These are phyloP conservation scores for Beauveria australis DNA, from an alignment of 2,329 filamentous ascomycete genomes.

Conservation along the genomic window DNA sequence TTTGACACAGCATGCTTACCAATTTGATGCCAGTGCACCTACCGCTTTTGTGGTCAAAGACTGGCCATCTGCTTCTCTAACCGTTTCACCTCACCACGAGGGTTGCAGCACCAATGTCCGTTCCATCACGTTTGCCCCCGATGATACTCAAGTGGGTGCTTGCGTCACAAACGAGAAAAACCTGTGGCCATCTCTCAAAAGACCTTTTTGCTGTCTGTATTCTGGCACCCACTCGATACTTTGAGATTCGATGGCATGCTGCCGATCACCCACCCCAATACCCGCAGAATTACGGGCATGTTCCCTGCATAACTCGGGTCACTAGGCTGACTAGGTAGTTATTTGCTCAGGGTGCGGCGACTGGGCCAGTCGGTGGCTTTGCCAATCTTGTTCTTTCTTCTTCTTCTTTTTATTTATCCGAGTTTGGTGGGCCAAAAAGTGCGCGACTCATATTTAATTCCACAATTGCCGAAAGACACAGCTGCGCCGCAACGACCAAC, in stretches of 20 bases:
- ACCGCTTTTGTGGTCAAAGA: not conserved
- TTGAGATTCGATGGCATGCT: slow-evolving; percentile 6
- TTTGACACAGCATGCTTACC: not conserved
- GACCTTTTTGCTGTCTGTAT: not conserved
- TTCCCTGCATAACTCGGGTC: not conserved
- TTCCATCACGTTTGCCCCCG: not conserved
- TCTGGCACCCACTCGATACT: not conserved
- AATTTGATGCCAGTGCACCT: not conserved
- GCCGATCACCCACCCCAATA: slow-evolving; percentile 1
- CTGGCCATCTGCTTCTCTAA: not conserved
- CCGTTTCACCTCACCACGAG: not conserved
- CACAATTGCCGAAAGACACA: not conserved
- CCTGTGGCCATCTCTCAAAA: too few species aligned
- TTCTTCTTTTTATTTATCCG: not conserved
- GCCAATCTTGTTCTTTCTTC: not conserved
- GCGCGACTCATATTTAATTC: not conserved
- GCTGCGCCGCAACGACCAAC: too few species aligned
- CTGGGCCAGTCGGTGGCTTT: not conserved
- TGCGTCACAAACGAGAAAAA: too few species aligned
- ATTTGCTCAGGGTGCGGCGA: not conserved
- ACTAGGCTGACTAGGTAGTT: too few species aligned
- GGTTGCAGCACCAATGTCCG: not conserved
- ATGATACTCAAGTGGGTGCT: not conserved
- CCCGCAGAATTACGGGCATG: not conserved
- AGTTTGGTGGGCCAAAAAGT: too few species aligned